phyloP scores from a whole-genome alignment of 768 basidiomycete genomes.

The Suillus placidus region DNA sequence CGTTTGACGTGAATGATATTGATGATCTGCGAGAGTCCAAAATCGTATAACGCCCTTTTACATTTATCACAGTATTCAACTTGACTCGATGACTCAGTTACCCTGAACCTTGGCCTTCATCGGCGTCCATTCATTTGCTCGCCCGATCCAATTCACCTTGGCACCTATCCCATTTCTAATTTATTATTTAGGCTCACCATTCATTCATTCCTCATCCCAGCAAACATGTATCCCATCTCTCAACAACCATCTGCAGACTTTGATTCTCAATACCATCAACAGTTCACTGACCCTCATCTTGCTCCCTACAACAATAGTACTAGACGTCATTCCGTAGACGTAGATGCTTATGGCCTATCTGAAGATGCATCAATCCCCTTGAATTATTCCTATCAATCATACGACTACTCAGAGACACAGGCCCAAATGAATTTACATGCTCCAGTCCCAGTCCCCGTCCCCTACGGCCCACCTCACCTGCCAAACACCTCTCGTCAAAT shows the following conservation, averaged over 20 bases:
- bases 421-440: slow-evolving; percentile 28
- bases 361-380: slow-evolving; percentile 10
- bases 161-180: not conserved
- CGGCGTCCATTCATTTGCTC: not conserved
- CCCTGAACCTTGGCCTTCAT: not conserved
- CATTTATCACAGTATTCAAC: not conserved
- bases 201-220: not conserved
- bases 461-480: slow-evolving; percentile 17
- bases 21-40: not conserved
- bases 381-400: slow-evolving; percentile 21
- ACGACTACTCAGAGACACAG: slow-evolving; percentile 6
- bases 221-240: slow-evolving; percentile 9
- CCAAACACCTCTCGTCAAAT: slow-evolving; percentile 8
- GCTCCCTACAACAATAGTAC: not conserved
- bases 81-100: not conserved
- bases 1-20: not conserved
- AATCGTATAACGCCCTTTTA: not conserved
- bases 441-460: slow-evolving; percentile 29
- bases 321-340: not conserved
- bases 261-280: slow-evolving; percentile 1
- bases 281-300: not conserved
- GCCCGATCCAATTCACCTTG: not conserved
- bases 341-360: not conserved
- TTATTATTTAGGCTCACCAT: not conserved
- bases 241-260: not conserved